Evolutionary conservation across 306 rosid genomes (phyloP).

Genomic region (Pueraria montana): DNA sequence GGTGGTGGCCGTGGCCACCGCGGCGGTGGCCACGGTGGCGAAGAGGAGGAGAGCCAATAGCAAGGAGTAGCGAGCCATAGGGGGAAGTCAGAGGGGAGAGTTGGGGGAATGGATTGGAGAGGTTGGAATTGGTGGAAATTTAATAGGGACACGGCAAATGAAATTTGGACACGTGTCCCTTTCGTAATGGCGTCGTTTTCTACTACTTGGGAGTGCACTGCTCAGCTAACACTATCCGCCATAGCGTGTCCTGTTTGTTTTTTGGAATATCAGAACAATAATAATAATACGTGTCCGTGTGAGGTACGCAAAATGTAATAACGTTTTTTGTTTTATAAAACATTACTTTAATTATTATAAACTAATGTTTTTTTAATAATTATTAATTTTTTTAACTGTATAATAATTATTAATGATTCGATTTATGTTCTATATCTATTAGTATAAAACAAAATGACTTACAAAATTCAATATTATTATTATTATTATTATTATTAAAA

Average conservation of each 20-base stretch:
- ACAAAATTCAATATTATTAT: no score
- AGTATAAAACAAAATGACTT: no score
- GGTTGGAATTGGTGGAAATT: not conserved
- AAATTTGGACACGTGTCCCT: constrained; percentile 18
- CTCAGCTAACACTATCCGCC: not conserved
- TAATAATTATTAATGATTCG: no score
- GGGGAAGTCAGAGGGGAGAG: constrained; percentile 14
- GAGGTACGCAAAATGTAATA: not conserved
- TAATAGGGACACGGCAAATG: constrained; percentile 8
- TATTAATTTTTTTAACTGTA: no score
- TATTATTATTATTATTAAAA: no score
- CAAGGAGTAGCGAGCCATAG: constrained; percentile 52
- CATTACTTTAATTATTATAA: not conserved
- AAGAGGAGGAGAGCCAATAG: constrained; percentile 46
- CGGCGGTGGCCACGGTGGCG: constrained; percentile 53
- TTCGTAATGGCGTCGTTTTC: not conserved
- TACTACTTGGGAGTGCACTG: constrained; percentile 34
- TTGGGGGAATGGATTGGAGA: not conserved
- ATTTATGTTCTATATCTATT: no score
- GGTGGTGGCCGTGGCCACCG: not conserved
- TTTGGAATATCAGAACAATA: no score
- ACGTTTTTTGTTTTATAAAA: not conserved
- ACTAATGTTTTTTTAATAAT: not conserved
- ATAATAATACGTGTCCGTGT: not conserved
- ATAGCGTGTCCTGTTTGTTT: no score